Conservation (phyloP, 768 basidiomycete genomes). For the Amyloporia xantha region DNA sequence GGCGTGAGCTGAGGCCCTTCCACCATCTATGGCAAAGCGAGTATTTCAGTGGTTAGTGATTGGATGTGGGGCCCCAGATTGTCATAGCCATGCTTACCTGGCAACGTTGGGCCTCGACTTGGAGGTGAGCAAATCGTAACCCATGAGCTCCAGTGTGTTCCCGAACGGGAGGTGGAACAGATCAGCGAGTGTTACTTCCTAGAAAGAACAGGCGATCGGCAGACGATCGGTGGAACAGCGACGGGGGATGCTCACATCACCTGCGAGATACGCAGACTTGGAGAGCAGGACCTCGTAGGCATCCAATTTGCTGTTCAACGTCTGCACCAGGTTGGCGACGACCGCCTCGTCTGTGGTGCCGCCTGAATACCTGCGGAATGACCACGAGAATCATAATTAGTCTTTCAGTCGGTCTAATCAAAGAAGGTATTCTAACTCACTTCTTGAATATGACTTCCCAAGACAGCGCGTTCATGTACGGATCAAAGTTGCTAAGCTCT, state of each 20-base stretch:
- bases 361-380: conserved; percentile 14
- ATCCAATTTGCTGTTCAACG: conserved; percentile 37
- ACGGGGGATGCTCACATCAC: conserved; percentile 23
- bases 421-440: conserved; percentile 27
- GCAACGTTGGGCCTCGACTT: conserved; percentile 35
- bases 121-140: conserved; percentile 25
- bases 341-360: conserved; percentile 26
- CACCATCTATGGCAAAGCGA: conserved; percentile 37
- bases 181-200: conserved; percentile 49
- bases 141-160: conserved; percentile 17
- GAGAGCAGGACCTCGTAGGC: conserved; percentile 51
- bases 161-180: conserved; percentile 51
- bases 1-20: conserved; percentile 39
- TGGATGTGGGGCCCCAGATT: not conserved
- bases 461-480: conserved; percentile 33
- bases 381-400: not conserved
- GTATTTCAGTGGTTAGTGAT: not conserved
- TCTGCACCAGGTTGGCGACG: conserved; percentile 20
- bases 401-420: too few species aligned
- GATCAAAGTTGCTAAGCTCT: conserved; percentile 49
- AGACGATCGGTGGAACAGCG: not conserved
- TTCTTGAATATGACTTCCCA: conserved; percentile 43
- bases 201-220: not conserved
- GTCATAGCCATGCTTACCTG: conserved; percentile 28
- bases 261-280: conserved; percentile 47